Conservation (phyloP, 106 monocot genomes). For the Cymbidium sinense region DNA sequence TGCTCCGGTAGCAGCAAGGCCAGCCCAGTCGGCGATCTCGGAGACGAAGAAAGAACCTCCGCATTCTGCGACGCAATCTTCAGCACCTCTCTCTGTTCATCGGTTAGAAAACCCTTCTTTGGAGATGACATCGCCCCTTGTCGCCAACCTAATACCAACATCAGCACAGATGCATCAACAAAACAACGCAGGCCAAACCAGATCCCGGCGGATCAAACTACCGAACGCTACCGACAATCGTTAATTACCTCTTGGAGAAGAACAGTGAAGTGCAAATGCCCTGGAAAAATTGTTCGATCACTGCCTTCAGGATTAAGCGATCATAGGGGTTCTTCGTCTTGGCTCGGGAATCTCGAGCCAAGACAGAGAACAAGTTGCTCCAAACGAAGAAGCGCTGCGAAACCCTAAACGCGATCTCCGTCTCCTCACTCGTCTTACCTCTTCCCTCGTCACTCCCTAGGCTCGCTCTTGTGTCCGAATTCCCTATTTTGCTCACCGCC, state of each 20-base stretch:
- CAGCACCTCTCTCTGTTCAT: constrained; percentile 61
- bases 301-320: not conserved
- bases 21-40: constrained; percentile 29
- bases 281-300: not conserved
- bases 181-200: not conserved
- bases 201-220: not conserved
- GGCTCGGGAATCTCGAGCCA: constrained; percentile 19
- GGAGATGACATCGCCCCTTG: constrained; percentile 43
- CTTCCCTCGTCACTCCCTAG: not conserved
- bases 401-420: not conserved
- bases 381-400: not conserved
- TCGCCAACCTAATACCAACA: not conserved
- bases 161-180: not conserved
- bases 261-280: not conserved
- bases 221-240: not conserved
- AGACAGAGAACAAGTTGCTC: not conserved
- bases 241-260: constrained; percentile 5
- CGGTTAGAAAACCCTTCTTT: constrained; percentile 65
- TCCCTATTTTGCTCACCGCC: not conserved
- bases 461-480: not conserved
- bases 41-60: constrained; percentile 45
- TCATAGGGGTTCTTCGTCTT: constrained; percentile 4
- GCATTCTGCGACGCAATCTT: constrained; percentile 51
- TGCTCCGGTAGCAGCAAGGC: constrained; percentile 21
- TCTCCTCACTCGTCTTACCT: not conserved